phyloP scores from a whole-genome alignment of 768 basidiomycete genomes.

The Neoboletus brunneissimus region DNA sequence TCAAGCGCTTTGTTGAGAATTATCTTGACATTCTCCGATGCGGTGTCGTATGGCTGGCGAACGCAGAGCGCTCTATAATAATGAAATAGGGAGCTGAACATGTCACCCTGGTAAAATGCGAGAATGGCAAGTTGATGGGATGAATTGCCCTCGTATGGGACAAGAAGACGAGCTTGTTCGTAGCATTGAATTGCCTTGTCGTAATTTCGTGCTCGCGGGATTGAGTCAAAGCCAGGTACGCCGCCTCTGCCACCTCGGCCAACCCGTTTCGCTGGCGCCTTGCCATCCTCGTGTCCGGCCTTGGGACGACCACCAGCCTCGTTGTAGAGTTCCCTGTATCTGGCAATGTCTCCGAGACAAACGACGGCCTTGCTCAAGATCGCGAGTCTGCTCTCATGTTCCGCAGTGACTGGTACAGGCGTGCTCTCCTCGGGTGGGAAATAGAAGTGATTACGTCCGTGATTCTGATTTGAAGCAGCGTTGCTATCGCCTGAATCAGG shows the following conservation, averaged over 20 bases:
- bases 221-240: constrained; percentile 39
- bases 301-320: constrained; percentile 63
- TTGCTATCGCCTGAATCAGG: constrained; percentile 21
- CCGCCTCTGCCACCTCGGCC: constrained; percentile 51
- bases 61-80: constrained; percentile 93
- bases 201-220: constrained; percentile 64
- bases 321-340: constrained; percentile 90
- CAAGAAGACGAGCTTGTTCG: constrained; percentile 75
- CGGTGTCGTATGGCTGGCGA: constrained; percentile 80
- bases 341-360: constrained; percentile 90
- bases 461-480: constrained; percentile 22
- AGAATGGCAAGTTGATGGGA: constrained; percentile 96
- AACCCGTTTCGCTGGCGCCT: constrained; percentile 35
- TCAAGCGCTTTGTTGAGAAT: constrained; percentile 67
- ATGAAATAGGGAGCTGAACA: constrained; percentile 76
- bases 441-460: constrained; percentile 56
- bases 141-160: constrained; percentile 89
- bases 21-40: constrained; percentile 77
- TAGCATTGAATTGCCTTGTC: constrained; percentile 78
- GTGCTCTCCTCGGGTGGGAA: constrained; percentile 59
- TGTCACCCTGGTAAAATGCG: constrained; percentile 78
- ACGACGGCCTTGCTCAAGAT: constrained; percentile 86
- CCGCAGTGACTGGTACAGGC: constrained; percentile 34
- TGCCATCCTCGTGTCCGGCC: constrained; percentile 64
- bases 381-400: constrained; percentile 59